Evolutionary conservation across 768 basidiomycete genomes (phyloP), one percentile per base, ranked within the genome.

Genomic region (Xerocomellus chrysenteron): DNA sequence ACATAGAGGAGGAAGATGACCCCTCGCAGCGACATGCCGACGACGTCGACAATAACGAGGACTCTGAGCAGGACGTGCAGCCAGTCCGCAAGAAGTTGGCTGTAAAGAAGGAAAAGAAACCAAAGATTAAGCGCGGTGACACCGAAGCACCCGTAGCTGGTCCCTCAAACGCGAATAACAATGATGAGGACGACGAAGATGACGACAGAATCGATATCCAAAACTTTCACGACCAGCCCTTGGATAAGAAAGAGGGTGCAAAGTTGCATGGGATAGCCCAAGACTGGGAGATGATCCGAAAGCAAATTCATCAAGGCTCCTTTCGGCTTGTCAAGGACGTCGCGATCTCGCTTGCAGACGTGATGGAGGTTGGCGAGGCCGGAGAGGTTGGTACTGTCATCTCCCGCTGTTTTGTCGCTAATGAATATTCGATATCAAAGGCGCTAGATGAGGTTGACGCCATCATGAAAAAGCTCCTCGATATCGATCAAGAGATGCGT

Each of bases 401-500:
- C 49, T 51, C 26, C 21, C 19, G 17, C 5, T 28, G 26, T 35
- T 21, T 28, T 28, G 24, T 47, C 35, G 24, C 52, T 55, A 5
- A 54, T 28, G 21, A 13, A 50, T 49, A 43, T 42, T 6, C 5
- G 47, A 17, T 19, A 47, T 47, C 49, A 37, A 55, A 89, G 88
- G 76, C 78, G 35, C 66, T 90, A 24, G 72, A 70, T 19, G 78
- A 83, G 58, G 76, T 94, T 4, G 92, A 95, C 55, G 39, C 46
- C 21, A 75, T 87, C 47, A 88, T 93, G 82, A 85, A 80, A 64
- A 77, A 81, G 44, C 75, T 90, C 3, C 74, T 94, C 24, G 89
- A 92, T 63, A 77, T 88, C 14, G 77, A 82, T 45, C 73, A 79
- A 4, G 83, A 87, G 62, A 82, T 92, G 75, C 72, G 69, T 16